Conservation (phyloP, 1,139 yeast species). For the Diutina siamensis region DNA sequence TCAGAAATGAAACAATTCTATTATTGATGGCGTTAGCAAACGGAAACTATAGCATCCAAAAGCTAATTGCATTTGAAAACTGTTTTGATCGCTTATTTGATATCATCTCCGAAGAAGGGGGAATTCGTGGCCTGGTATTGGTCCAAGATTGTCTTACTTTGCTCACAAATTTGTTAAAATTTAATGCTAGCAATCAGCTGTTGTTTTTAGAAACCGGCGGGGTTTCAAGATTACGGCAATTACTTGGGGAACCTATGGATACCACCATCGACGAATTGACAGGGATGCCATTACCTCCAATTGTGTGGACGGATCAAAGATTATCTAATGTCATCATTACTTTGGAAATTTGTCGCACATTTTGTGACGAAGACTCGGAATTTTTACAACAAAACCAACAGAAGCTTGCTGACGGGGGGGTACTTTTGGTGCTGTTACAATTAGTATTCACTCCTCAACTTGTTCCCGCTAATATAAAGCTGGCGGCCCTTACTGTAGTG, state of each 20-base stretch:
- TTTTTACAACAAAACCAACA: conserved; percentile 51
- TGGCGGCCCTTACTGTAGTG: conserved; percentile 57
- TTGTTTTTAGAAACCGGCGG: conserved; percentile 80
- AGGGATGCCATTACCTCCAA: conserved; percentile 9
- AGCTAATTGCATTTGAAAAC: conserved; percentile 88
- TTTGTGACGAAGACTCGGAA: conserved; percentile 68
- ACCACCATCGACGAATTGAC: conserved; percentile 19
- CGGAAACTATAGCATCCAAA: conserved; percentile 79
- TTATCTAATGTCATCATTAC: conserved; percentile 52
- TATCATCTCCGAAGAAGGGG: conserved; percentile 80
- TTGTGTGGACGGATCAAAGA: conserved; percentile 64
- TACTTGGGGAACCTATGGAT: conserved; percentile 51
- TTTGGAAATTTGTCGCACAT: conserved; percentile 61
- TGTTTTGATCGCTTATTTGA: conserved; percentile 73
- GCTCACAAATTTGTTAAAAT: conserved; percentile 59
- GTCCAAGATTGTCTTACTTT: conserved; percentile 84
- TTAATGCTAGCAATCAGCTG: conserved; percentile 85
- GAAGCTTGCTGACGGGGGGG: conserved; percentile 47
- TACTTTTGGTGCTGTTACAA: conserved; percentile 53
- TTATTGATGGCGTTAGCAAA: conserved; percentile 75
- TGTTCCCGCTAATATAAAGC: conserved; percentile 53
- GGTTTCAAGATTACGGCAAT: conserved; percentile 46
- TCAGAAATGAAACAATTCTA: conserved; percentile 77
- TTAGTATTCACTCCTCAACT: conserved; percentile 50
- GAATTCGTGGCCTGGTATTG: conserved; percentile 77